Base-by-base conservation (phyloP, 108 stramenopile genomes). In the Nannochloropsis gaditana region DNA sequence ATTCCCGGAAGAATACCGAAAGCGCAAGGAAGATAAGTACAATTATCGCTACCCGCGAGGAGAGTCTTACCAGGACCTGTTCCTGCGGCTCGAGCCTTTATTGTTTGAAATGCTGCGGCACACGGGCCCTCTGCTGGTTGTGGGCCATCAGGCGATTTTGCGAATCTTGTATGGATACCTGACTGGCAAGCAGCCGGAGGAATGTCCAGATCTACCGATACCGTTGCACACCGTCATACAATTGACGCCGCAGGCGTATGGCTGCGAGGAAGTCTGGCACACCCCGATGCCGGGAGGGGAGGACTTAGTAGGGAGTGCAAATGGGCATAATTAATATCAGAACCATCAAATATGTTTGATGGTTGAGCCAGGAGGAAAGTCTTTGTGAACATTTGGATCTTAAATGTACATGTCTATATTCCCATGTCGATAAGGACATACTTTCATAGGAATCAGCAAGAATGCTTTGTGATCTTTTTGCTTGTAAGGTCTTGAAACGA, bases 211-310 rank as follows among this genome's bases (percentile, higher is more conserved):
- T 1, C n/a, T 91, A 21, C 41, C 90, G 80, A 89, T 91, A 83
- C 90, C 90, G 2, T 87, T 91, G 45, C 90, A 91, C 85, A 91
- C 91, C 9, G 86, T 86, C 43, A 90, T 91, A 43, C 86, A 90
- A 86, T 87, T 91, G 17, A 87, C 85, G 9, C 91, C 91, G 11
- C 81, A 87, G 83, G 87, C 87, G 44, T 87, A 84, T 41, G 31
- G 59, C 31, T 87, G 87, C 45, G 87, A 87, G 43, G 87, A 87
- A 45, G 87, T 84, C 45, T 87, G 87, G 87, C 87, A 87, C 47
- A 83, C 44, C 9, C 87, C 87, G 9, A 83, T 87, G 59, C 59
- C 59, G 59, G 59, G 59, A n/a, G 59, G 59, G 59, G 59, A 73
- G 59, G 59, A 73, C 19, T 73, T 73, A n/a, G 59, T 73, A n/a